Conservation (phyloP, 208 protist species). For the Wallacemonas sp. region DNA sequence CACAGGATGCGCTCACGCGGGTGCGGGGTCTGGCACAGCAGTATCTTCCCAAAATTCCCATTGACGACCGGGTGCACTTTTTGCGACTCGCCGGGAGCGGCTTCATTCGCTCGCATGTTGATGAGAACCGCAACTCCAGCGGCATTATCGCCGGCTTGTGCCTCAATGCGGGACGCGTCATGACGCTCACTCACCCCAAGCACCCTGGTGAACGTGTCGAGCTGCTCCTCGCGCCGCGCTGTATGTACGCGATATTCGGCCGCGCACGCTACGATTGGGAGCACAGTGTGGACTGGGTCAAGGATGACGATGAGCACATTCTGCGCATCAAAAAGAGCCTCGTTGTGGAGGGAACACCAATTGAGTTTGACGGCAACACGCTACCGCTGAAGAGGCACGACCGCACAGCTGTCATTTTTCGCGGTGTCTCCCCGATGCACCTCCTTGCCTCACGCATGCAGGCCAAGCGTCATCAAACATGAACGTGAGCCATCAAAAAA, state of each 20-base stretch:
- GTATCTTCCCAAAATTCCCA: slow-evolving; percentile 67
- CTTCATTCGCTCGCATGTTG: slow-evolving; percentile 80
- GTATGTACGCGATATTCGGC: slow-evolving; percentile 69
- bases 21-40: slow-evolving; percentile 40
- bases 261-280: slow-evolving; percentile 83
- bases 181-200: slow-evolving; percentile 80
- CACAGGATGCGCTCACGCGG: slow-evolving; percentile 37
- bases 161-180: slow-evolving; percentile 70
- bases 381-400: slow-evolving; percentile 51
- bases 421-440: slow-evolving; percentile 79
- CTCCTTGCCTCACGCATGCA: slow-evolving; percentile 51
- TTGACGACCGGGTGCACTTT: slow-evolving; percentile 87
- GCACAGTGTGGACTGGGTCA: slow-evolving; percentile 80
- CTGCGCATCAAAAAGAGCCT: slow-evolving; percentile 48
- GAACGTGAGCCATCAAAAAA: slow-evolving; percentile 16
- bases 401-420: slow-evolving; percentile 79
- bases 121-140: slow-evolving; percentile 82
- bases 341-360: slow-evolving; percentile 56
- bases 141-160: slow-evolving; percentile 78
- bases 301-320: slow-evolving; percentile 79
- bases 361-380: slow-evolving; percentile 61
- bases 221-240: slow-evolving; percentile 75
- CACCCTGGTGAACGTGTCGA: slow-evolving; percentile 64
- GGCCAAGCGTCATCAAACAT: background rate
- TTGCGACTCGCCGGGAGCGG: slow-evolving; percentile 70